These are phyloP conservation scores for Cucumis melo DNA, from an alignment of 306 rosid species.

Conservation along the genomic window DNA sequence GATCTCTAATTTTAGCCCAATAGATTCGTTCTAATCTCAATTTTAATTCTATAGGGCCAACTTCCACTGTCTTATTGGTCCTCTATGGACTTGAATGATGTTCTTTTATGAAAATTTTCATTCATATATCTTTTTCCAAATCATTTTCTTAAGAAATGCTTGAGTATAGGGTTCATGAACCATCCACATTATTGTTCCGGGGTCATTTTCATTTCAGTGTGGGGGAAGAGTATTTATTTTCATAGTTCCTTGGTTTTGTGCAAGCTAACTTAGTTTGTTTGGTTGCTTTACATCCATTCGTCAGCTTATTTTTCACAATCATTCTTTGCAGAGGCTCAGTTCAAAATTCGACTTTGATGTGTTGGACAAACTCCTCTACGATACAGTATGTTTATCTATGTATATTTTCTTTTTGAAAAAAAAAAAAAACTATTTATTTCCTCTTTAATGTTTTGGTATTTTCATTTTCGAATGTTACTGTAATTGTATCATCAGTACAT, in stretches of 20 bases:
- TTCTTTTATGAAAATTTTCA: not conserved
- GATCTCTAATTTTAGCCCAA: not conserved
- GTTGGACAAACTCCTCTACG: not conserved
- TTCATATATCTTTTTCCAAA: not conserved
- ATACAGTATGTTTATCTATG: not conserved
- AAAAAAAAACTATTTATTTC: not conserved
- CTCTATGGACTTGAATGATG: too few species aligned
- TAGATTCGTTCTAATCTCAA: not conserved
- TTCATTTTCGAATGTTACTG: not conserved
- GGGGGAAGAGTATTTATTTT: not conserved
- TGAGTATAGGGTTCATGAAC: too few species aligned
- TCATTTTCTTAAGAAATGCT: not conserved
- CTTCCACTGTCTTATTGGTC: not conserved
- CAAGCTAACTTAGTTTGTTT: not conserved
- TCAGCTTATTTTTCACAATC: not conserved
- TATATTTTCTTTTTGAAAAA: too few species aligned
- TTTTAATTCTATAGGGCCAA: too few species aligned
- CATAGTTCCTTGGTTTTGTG: not conserved
- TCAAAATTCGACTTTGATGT: conserved; percentile 2
- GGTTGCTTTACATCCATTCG: not conserved
- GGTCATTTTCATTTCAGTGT: not conserved
- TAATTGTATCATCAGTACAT: not conserved
- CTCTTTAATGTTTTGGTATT: not conserved
- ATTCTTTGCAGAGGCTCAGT: conserved; percentile 1
- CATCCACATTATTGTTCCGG: not conserved